These are phyloP conservation scores for Hymenoscyphus scutula DNA, from an alignment of 2,329 filamentous ascomycete genomes.

Conservation along the genomic window DNA sequence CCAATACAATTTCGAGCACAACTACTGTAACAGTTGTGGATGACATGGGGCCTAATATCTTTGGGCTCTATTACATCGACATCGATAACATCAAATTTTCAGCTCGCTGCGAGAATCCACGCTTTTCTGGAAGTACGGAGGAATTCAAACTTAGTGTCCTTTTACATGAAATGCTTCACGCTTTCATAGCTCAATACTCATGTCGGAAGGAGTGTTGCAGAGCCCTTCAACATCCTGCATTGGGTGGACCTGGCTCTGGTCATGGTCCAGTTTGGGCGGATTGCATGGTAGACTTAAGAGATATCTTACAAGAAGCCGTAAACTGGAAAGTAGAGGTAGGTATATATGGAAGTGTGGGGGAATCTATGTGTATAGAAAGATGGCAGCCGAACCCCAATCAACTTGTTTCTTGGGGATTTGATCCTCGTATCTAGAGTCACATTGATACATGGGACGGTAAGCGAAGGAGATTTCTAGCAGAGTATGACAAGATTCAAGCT, in stretches of 20 bases:
- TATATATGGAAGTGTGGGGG: not conserved
- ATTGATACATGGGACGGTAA: no score
- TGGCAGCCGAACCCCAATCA: not conserved
- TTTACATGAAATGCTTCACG: not conserved
- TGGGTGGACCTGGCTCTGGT: not conserved
- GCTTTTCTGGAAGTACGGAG: no score
- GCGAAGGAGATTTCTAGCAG: no score
- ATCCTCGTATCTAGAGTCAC: not conserved
- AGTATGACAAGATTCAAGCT: no score
- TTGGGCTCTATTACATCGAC: no score
- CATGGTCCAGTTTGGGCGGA: not conserved
- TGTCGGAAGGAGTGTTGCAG: not conserved
- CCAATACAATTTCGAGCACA: no score
- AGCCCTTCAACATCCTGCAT: not conserved
- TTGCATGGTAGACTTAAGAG: not conserved
- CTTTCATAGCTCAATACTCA: not conserved
- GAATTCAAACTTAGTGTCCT: conserved; percentile 17
- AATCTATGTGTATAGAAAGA: not conserved
- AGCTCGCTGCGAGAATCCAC: no score
- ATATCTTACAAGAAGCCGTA: not conserved
- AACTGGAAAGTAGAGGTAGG: not conserved
- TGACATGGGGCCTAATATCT: no score
- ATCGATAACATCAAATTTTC: no score
- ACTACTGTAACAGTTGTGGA: no score
- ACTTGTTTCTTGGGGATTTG: not conserved